phyloP scores from a whole-genome alignment of 2,329 filamentous ascomycete genomes.

The Pezicula carpinea region DNA sequence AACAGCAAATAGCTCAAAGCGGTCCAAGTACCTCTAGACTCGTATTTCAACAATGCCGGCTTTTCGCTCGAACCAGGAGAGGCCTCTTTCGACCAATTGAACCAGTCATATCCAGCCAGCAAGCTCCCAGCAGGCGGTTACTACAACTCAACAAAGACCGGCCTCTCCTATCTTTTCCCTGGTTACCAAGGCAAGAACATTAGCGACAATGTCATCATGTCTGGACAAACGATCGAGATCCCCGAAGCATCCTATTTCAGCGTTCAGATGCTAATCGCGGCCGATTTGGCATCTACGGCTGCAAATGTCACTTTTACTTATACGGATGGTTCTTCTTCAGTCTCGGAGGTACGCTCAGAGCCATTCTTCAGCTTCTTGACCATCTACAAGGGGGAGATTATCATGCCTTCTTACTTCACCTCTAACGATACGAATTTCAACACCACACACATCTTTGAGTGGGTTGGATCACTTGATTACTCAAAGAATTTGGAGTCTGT shows the following conservation, averaged over 20 bases:
- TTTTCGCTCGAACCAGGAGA: constrained; percentile 41
- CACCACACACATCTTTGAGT: constrained; percentile 41
- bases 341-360: constrained; percentile 38
- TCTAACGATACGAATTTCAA: constrained; percentile 36
- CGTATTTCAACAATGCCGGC: constrained; percentile 42
- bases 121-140: constrained; percentile 23
- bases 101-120: constrained; percentile 37
- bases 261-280: constrained; percentile 37
- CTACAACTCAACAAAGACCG: constrained; percentile 36
- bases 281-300: constrained; percentile 34
- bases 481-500: constrained; percentile 35
- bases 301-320: constrained; percentile 40
- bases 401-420: constrained; percentile 38
- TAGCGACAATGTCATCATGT: constrained; percentile 40
- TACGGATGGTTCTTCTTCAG: constrained; percentile 34
- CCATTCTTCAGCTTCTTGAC: constrained; percentile 40
- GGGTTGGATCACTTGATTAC: constrained; percentile 32
- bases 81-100: constrained; percentile 38
- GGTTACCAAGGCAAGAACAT: constrained; percentile 33
- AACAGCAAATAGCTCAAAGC: constrained; percentile 6
- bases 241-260: constrained; percentile 34
- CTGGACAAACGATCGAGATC: constrained; percentile 34
- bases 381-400: constrained; percentile 41
- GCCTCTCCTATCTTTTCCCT: constrained; percentile 37
- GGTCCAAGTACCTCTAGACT: constrained; percentile 24